Evolutionary conservation across 2,329 filamentous ascomycete genomes (phyloP).

Genomic region (Ascochyta pisi): DNA sequence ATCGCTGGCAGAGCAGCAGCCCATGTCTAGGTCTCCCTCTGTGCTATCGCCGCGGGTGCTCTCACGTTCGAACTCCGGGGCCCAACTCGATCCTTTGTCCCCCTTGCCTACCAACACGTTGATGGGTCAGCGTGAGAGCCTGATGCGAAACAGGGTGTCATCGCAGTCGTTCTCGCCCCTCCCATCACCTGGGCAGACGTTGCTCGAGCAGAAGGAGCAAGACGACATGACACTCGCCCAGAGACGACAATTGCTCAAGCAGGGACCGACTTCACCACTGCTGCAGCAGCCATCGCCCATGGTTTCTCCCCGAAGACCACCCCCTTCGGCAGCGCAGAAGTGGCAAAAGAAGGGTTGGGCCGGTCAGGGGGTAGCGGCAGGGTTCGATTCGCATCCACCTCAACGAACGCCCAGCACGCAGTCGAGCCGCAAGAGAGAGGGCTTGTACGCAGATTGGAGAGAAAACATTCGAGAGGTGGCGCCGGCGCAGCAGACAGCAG

Average conservation of each 20-base stretch:
- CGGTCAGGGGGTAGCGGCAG: conserved; percentile 28
- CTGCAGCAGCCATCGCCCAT: conserved; percentile 22
- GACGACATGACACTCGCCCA: conserved; percentile 77
- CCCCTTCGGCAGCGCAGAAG: conserved; percentile 39
- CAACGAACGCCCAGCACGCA: conserved; percentile 35
- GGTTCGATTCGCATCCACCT: conserved; percentile 50
- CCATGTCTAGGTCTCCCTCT: conserved; percentile 29
- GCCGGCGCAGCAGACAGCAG: conserved; percentile 29
- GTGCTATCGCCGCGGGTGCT: conserved; percentile 19
- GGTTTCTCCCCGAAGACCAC: conserved; percentile 21
- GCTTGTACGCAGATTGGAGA: conserved; percentile 46
- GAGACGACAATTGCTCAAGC: conserved; percentile 55
- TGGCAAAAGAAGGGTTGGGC: conserved; percentile 41
- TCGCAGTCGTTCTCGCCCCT: conserved; percentile 48
- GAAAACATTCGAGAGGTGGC: conserved; percentile 40
- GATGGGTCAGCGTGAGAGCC: conserved; percentile 61
- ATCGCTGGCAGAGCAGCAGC: conserved; percentile 24
- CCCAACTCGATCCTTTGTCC: conserved; percentile 25
- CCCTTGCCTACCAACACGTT: conserved; percentile 54
- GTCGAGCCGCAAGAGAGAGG: conserved; percentile 42
- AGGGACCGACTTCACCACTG: conserved; percentile 22
- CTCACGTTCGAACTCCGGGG: conserved; percentile 33
- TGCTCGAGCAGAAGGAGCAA: conserved; percentile 41
- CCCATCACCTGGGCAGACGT: conserved; percentile 36
- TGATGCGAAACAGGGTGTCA: conserved; percentile 54